Percentiles rank a stretch among this genome's conserved stretches.
Conservation (phyloP, 805 yeast genomes). For the Yarrowia sp. region DNA sequence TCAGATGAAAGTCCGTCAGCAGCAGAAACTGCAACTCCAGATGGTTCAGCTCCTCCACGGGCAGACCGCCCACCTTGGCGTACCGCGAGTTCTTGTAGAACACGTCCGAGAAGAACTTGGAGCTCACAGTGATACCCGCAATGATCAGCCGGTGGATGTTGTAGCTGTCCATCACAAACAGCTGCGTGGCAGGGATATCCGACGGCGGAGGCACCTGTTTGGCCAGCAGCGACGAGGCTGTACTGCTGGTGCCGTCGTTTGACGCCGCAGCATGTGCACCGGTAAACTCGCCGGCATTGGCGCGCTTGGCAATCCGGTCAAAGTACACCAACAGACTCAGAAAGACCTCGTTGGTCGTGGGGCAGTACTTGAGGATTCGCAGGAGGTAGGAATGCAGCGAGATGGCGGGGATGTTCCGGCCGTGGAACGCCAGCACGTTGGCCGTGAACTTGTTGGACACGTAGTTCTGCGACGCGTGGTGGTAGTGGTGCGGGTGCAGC, state of each 20-base stretch:
- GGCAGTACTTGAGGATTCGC: slow-evolving; percentile 93
- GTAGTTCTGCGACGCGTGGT: slow-evolving; percentile 48
- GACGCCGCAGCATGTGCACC: slow-evolving; percentile 26
- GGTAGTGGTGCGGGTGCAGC: slow-evolving; percentile 72
- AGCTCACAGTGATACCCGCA: slow-evolving; percentile 93
- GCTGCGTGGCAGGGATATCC: slow-evolving; percentile 55
- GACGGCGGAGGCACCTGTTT: slow-evolving; percentile 37
- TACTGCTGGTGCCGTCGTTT: slow-evolving; percentile 10
- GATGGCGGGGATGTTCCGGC: slow-evolving; percentile 96
- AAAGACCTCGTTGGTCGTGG: slow-evolving; percentile 97
- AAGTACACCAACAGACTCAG: slow-evolving; percentile 88
- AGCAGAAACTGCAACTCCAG: slow-evolving; percentile 88
- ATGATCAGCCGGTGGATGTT: slow-evolving; percentile 93
- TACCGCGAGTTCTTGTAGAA: slow-evolving; percentile 93
- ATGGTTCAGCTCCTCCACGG: slow-evolving; percentile 90
- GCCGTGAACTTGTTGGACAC: slow-evolving; percentile 45
- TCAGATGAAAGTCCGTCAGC: slow-evolving; percentile 81
- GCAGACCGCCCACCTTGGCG: slow-evolving; percentile 93
- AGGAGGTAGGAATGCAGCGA: slow-evolving; percentile 86
- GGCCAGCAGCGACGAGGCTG: slow-evolving; percentile 21
- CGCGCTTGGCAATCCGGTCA: slow-evolving; percentile 88
- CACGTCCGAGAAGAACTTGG: slow-evolving; percentile 92
- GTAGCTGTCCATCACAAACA: slow-evolving; percentile 94
- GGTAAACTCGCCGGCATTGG: slow-evolving; percentile 54
- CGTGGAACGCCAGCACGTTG: slow-evolving; percentile 85